Evolutionary conservation across 352 stramenopile genomes (phyloP).

Genomic region (Poterioochromonas sp.): DNA sequence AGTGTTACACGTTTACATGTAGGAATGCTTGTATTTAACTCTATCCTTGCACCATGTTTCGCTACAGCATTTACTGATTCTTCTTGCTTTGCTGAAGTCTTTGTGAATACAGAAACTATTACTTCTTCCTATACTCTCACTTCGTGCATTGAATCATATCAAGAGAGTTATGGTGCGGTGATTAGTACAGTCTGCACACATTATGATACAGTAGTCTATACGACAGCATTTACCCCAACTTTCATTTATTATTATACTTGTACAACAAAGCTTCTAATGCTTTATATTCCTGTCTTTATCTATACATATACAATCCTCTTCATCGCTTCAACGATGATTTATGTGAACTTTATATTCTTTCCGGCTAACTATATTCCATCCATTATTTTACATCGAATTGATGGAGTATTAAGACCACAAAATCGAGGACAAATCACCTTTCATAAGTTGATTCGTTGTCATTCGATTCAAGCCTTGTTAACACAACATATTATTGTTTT

Average conservation of each 20-base stretch:
- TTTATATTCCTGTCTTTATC: conserved; percentile 12
- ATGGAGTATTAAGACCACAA: conserved; percentile 7
- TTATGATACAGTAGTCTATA: not conserved
- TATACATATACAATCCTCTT: conserved; percentile 8
- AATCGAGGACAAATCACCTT: not conserved
- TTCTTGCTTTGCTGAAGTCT: not conserved
- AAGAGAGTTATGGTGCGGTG: not conserved
- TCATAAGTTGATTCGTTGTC: not conserved
- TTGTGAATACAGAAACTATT: not conserved
- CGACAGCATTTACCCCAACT: not conserved
- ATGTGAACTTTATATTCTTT: not conserved
- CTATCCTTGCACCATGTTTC: conserved; percentile 1
- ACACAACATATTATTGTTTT: conserved; percentile 18
- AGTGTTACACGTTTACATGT: not conserved
- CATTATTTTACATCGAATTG: not conserved
- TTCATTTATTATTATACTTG: conserved; percentile 30
- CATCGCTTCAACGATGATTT: not conserved
- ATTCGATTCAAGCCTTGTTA: not conserved
- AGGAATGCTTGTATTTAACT: not conserved
- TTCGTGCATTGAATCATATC: not conserved
- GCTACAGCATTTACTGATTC: conserved; percentile 15
- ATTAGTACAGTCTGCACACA: not conserved
- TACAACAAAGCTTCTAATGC: not conserved
- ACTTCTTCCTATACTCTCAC: not conserved
- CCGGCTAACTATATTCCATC: not conserved